Base-by-base conservation (phyloP, 2,329 filamentous ascomycete species). In the Zasmidium cellare region DNA sequence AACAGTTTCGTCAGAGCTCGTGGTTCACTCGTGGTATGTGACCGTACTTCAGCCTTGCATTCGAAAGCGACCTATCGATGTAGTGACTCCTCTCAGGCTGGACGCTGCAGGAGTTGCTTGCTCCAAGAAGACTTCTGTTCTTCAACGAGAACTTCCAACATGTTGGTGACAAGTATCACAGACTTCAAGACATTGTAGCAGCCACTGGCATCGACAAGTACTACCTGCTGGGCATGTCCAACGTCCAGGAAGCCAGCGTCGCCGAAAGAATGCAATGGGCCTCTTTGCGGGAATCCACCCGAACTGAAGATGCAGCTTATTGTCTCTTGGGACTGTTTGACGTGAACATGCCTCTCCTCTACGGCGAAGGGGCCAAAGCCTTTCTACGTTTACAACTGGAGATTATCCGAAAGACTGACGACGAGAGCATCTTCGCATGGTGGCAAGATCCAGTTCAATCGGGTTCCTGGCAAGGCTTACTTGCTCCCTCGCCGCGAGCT, bases 301-400 rank as follows among this genome's bases (percentile, higher is more conserved):
- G 62, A 6, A 46, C 55, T 38, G 71, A 73, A 63, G 71, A 73
- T 50, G 57, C 44, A 5, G 68, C 69, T 1, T 73, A 73, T 53
- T 69, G 45, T 38, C 59, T 73, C 0, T 55, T 65, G 50, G 73
- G 66, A 1, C 52, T 71, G 2, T 68, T 72, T 51, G 63, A 61
- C 48, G 59, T 73, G 1, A 62, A 66, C 24, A 70, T 74, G 66
- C 62, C 68, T 3, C 55, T 71, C 3, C 48, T 70, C 1, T 73
- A 74, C 51, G 71, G 71, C 6, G 71, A 73, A 63, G 69, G 69
- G n/a, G 50, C 20, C 3, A 51, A 57, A 25, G 61, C 61, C 1
- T 62, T 64, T 45, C 22, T 52, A 7, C 35, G 57, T 9, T 51
- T 64, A 9, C 61, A 62, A 44, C 38, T 58, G 23, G 59, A 64